Evolutionary conservation across 2,329 filamentous ascomycete species (phyloP).

Genomic region (Trichoderma arundinaceum): DNA sequence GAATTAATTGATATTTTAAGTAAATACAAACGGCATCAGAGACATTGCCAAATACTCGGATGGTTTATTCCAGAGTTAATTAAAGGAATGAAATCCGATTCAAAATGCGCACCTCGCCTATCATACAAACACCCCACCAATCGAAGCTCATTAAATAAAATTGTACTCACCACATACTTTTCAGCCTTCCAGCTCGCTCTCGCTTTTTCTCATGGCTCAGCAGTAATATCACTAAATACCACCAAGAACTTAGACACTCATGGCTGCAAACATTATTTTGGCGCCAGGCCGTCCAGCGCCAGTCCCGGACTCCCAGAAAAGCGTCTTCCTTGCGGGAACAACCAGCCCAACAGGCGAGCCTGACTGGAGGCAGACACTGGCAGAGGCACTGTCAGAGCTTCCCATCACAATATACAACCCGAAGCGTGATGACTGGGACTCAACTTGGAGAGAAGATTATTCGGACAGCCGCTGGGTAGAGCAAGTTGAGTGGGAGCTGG

Average conservation of each 20-base stretch:
- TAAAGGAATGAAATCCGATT: too few relatives aligned
- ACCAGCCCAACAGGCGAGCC: conserved; percentile 51
- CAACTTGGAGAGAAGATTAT: conserved; percentile 57
- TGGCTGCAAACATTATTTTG: conserved; percentile 36
- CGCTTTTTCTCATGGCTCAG: background rate
- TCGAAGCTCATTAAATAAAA: background rate
- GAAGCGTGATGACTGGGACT: conserved; percentile 61
- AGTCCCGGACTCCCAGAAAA: conserved; percentile 35
- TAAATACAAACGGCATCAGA: too few relatives aligned
- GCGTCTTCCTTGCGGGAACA: conserved; percentile 65
- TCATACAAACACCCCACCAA: background rate
- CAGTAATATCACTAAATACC: background rate
- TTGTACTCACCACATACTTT: background rate
- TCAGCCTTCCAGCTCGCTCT: background rate
- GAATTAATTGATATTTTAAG: too few relatives aligned
- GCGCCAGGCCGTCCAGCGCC: conserved; percentile 38
- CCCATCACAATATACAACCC: conserved; percentile 65
- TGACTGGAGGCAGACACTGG: conserved; percentile 60
- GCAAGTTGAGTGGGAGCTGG: conserved; percentile 67
- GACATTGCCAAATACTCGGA: too few relatives aligned
- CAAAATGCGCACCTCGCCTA: too few relatives aligned
- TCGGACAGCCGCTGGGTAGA: conserved; percentile 53
- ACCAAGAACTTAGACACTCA: background rate
- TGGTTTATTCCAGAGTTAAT: too few relatives aligned
- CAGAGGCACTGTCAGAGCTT: conserved; percentile 47